These are phyloP conservation scores for Prinsepia uniflora DNA, from an alignment of 306 rosid species.

Conservation along the genomic window DNA sequence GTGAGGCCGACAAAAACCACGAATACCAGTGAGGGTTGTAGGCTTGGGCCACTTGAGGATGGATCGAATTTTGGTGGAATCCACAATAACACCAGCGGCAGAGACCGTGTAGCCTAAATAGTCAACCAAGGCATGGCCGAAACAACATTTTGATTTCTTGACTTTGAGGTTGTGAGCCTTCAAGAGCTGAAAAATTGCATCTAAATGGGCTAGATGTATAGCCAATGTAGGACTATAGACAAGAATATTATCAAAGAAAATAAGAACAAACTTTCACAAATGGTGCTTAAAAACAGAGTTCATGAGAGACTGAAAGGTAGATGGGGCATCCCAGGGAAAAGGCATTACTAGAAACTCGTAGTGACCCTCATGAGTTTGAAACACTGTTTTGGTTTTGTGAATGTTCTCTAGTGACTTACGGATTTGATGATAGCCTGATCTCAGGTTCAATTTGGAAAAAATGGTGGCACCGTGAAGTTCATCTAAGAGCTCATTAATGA, in stretches of 20 bases:
- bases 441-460: neutral
- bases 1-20: too few relatives aligned
- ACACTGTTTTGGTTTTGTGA: neutral
- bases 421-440: neutral
- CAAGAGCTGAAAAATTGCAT: neutral
- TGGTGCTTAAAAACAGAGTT: too few relatives aligned
- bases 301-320: neutral
- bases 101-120: too few relatives aligned
- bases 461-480: neutral
- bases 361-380: neutral
- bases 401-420: fast-evolving
- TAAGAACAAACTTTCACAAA: too few relatives aligned
- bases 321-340: too few relatives aligned
- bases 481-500: neutral
- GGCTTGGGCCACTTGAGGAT: too few relatives aligned
- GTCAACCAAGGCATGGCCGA: too few relatives aligned
- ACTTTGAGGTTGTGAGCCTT: neutral
- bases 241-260: neutral
- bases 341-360: neutral
- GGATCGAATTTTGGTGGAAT: too few relatives aligned
- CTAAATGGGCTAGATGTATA: neutral
- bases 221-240: neutral
- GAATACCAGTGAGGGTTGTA: too few relatives aligned
- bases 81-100: fast-evolving
- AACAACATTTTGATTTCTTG: neutral